A percentile compares a stretch with the other conserved stretches of the same genome.
Evolutionary conservation across 208 protist species (phyloP).

Genomic region (Wallacemonas collosoma): DNA sequence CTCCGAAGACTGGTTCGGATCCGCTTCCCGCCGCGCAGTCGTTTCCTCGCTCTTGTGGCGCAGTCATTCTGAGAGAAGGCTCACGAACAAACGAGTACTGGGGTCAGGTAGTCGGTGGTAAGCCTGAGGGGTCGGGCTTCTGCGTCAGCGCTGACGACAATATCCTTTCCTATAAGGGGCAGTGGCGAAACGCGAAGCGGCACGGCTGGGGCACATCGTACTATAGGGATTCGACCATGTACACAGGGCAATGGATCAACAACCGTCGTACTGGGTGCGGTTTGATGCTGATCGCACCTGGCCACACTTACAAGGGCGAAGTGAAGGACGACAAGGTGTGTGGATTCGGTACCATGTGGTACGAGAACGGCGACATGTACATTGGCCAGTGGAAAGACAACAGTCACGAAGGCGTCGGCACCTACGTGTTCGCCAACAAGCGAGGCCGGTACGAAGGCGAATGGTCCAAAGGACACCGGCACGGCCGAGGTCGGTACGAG

Average conservation of each 20-base stretch:
- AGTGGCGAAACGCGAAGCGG: conserved; percentile 38
- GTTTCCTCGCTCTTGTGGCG: too few relatives aligned
- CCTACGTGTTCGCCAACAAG: conserved; percentile 75
- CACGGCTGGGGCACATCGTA: conserved; percentile 34
- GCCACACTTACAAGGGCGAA: conserved; percentile 48
- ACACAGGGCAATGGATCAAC: conserved; percentile 36
- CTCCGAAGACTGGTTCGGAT: too few relatives aligned
- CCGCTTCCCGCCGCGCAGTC: too few relatives aligned
- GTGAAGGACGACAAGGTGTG: conserved; percentile 88
- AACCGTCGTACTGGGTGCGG: conserved; percentile 41
- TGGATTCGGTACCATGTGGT: conserved; percentile 75
- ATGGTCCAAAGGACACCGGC: conserved; percentile 77
- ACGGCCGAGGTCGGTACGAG: conserved; percentile 60
- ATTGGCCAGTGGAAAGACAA: conserved; percentile 76
- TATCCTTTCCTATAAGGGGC: conserved; percentile 74
- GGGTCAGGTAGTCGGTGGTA: too few relatives aligned
- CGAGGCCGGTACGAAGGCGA: conserved; percentile 64
- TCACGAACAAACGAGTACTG: too few relatives aligned
- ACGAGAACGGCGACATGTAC: conserved; percentile 70
- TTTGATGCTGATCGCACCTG: conserved; percentile 20
- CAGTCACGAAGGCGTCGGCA: conserved; percentile 67
- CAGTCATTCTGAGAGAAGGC: too few relatives aligned
- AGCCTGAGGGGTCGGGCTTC: too few relatives aligned
- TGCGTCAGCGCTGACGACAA: neutral
- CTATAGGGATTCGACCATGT: conserved; percentile 29